Percentiles rank a stretch among this genome's conserved stretches.
Conservation (phyloP, 345 rosid species). For the Pugionium dolabratum region DNA sequence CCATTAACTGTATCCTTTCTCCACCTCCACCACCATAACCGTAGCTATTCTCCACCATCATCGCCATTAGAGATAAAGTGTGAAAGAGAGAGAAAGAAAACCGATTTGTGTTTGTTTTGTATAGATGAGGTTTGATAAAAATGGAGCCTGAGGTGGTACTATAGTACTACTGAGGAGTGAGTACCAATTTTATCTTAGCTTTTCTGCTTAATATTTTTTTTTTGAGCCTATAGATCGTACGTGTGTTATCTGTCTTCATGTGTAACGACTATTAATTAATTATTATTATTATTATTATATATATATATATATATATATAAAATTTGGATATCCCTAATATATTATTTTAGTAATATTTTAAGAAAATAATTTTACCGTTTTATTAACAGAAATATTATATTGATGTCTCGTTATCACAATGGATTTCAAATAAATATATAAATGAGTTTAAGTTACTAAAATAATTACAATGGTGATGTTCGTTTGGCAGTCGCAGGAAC, state of each 20-base stretch:
- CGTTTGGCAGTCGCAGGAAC: too few relatives aligned
- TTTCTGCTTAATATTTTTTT: conserved; percentile 1
- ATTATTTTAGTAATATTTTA: too few relatives aligned
- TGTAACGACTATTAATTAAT: conserved; percentile 34
- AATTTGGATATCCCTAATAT: too few relatives aligned
- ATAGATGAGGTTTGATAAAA: conserved; percentile 45
- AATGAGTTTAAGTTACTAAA: too few relatives aligned
- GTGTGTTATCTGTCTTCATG: conserved; percentile 40
- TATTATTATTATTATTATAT: too few relatives aligned
- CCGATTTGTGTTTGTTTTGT: conserved; percentile 27
- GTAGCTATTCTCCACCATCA: conserved; percentile 34
- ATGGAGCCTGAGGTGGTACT: conserved; percentile 36
- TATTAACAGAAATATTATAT: too few relatives aligned
- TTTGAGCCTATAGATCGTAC: conserved; percentile 34
- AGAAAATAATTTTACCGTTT: too few relatives aligned
- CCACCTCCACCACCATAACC: conserved; percentile 40
- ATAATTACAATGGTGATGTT: too few relatives aligned
- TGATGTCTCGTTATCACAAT: too few relatives aligned
- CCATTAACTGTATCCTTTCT: conserved; percentile 73
- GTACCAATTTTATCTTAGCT: conserved; percentile 25
- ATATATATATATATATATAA: too few relatives aligned
- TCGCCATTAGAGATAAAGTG: conserved; percentile 21
- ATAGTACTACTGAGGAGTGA: conserved; percentile 37
- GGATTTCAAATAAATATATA: too few relatives aligned
- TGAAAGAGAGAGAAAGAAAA: conserved; percentile 15